Base-by-base conservation (phyloP, 2,329 filamentous ascomycete genomes). In the Aspergillus sp. region DNA sequence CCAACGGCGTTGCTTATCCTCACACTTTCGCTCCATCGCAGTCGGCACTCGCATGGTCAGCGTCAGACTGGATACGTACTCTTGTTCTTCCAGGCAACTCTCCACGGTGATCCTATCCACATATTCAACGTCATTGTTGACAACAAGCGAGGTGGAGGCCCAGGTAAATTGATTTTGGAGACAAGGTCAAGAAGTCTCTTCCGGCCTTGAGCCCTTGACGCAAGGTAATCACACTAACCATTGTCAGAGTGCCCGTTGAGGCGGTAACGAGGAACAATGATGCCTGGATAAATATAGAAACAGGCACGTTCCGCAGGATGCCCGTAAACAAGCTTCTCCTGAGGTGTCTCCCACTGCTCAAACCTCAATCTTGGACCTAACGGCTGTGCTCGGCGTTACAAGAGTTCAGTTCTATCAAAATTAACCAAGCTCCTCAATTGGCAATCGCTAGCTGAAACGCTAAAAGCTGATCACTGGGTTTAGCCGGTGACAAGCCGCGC, bases 1-100 rank as follows among this genome's bases (percentile, higher is more conserved):
- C 52, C 39, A 48, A 48, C 53, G 24, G 39, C 53, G 18, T 54
- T 55, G 44, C 53, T 55, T 49, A 32, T 54, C 41, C 26, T 30
- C 9, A 30, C 26, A 30, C 3, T 30, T 30, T 3, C 26, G 11
- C 26, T 43, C 48, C 15, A 47, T 39, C 42, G 13, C 5, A n/a
- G 15, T 17, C 34, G 22, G 36, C 34, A 13, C 36, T 38, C 18
- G 34, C 34, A n/a, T 45, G 43, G 43, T 4, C 5, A 26, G 43
- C 44, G 30, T 48, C 44, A 48, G 44, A 30, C 48, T 34, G 48
- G 38, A n/a, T 51, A 51, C 48, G 38, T 51, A 51, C 32, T 17
- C 42, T 24, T 24, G 20, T 36, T 30, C 17, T 44, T 49, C 43
- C 36, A 42, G 53, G 53, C 15, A 55, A 55, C 53, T 34, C n/a